Evolutionary conservation across 192 early-diverging fungal genomes (phyloP), one percentile per base, ranked within the genome.

Genomic region (Dissophora ornata): DNA sequence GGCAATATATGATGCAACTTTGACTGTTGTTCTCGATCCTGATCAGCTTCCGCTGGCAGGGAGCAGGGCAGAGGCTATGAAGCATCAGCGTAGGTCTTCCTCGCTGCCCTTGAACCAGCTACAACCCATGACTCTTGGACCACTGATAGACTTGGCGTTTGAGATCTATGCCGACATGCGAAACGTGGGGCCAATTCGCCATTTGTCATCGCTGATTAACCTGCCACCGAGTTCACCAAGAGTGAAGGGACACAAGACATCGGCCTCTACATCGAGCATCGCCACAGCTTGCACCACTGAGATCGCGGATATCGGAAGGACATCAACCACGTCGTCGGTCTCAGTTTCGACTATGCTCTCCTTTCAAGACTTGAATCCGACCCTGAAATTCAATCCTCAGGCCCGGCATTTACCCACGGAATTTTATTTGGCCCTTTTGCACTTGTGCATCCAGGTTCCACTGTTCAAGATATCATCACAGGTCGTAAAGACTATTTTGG

Each of bases 101-200:
- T 77, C 73, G 2, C n/a, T 77, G n/a, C 67, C 73, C 10, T 26
- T 77, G 59, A 77, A 77, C 48, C 57, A 53, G 18, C 13, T 51
- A 6, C 73, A 77, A 26, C 73, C 73, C n/a, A 62, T 77, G 52
- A 77, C 73, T 19, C 26, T 77, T 3, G 73, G 65, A 11, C 65
- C 73, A 26, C 42, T 77, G 51, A 57, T 77, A 44, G 73, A 77
- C 15, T 25, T 77, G 13, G 73, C 73, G 16, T 77, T 77, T 50
- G 73, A 77, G 30, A 67, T 77, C 24, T 77, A 67, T 44, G 57
- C 73, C 0, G 73, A 77, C 12, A 56, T 77, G 63, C 57, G 73
- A 4, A 59, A 77, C 12, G 53, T 77, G 2, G 65, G 73, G 15
- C 45, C 73, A 1, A 77, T 77, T 26, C 73, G 73, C 5, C 73